These are phyloP conservation scores for Didymella lethalis DNA, from an alignment of 2,329 filamentous ascomycete genomes.

Conservation along the genomic window DNA sequence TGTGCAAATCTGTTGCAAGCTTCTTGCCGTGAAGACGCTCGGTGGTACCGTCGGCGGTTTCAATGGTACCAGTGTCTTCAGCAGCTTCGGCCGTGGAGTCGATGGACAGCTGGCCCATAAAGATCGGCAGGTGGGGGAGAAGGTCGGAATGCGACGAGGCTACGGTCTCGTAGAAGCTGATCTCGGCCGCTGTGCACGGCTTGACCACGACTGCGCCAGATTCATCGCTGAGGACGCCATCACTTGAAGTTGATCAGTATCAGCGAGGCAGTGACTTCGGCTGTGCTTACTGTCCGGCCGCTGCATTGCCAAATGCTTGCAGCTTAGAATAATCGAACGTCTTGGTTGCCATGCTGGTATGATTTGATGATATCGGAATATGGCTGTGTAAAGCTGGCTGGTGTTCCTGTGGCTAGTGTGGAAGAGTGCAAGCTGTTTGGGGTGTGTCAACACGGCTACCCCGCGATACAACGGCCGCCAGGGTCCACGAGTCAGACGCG, in stretches of 20 bases:
- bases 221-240: constrained; percentile 85
- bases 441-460: constrained; percentile 16
- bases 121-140: constrained; percentile 81
- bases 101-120: constrained; percentile 79
- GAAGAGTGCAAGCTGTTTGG: constrained; percentile 12
- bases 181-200: constrained; percentile 84
- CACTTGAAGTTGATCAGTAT: constrained; percentile 61
- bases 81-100: constrained; percentile 28
- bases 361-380: neutral
- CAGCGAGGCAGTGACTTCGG: constrained; percentile 16
- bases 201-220: constrained; percentile 91
- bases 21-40: constrained; percentile 65
- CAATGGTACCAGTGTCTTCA: constrained; percentile 39
- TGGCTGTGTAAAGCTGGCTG: constrained; percentile 13
- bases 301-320: constrained; percentile 75
- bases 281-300: constrained; percentile 80
- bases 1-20: constrained; percentile 77
- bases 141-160: constrained; percentile 74
- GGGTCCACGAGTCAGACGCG: constrained; percentile 34
- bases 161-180: constrained; percentile 85
- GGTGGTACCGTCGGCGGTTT: constrained; percentile 35
- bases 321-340: constrained; percentile 69
- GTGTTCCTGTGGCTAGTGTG: constrained; percentile 22
- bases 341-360: constrained; percentile 43
- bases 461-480: constrained; percentile 25